phyloP scores from a whole-genome alignment of 345 rosid species.

The Salix caprea region DNA sequence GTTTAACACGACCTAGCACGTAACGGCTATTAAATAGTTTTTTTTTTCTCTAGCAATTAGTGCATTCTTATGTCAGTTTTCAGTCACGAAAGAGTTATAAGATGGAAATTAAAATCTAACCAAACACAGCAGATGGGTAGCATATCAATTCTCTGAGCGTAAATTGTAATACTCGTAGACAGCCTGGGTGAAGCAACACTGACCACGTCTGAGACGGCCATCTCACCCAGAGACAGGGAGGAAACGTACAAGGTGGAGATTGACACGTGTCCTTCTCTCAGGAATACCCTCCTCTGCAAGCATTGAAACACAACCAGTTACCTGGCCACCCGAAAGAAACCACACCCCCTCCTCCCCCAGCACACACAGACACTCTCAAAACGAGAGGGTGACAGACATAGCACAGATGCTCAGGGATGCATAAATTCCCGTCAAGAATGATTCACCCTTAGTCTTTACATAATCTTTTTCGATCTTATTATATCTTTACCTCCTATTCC shows the following conservation, averaged over 20 bases:
- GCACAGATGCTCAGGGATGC: not conserved
- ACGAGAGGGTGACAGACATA: not conserved
- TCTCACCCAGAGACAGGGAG: not conserved
- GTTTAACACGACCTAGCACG: not conserved
- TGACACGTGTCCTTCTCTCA: constrained; percentile 14
- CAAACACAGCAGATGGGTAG: too few relatives aligned
- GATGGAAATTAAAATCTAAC: too few relatives aligned
- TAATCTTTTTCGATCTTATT: not conserved
- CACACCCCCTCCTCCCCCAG: not conserved
- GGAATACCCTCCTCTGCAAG: not conserved
- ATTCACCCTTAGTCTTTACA: not conserved
- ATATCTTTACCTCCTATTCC: not conserved
- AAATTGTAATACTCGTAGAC: too few relatives aligned
- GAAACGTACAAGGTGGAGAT: not conserved
- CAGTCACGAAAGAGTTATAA: too few relatives aligned
- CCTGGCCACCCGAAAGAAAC: not conserved
- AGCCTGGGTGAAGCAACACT: not conserved
- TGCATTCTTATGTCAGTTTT: not conserved
- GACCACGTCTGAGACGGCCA: not conserved
- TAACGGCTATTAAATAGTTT: not conserved
- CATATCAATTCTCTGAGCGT: too few relatives aligned
- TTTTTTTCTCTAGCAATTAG: not conserved
- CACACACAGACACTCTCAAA: not conserved
- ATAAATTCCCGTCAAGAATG: not conserved
- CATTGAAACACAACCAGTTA: not conserved